Base-by-base conservation (phyloP, 306 rosid genomes). In the Rosa chinensis region DNA sequence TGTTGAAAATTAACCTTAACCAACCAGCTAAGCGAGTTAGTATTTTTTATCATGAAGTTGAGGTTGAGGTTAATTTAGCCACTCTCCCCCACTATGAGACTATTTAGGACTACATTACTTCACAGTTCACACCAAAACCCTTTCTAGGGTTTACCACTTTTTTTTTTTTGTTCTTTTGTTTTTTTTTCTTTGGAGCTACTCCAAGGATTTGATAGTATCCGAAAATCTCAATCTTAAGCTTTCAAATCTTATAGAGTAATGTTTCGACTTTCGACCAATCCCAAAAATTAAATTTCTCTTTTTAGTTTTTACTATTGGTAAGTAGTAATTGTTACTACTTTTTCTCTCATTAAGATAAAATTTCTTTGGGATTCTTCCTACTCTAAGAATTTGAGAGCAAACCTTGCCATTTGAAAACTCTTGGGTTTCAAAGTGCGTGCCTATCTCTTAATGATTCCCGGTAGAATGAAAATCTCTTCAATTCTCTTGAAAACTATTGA, bases 361-460 rank as follows among this genome's bases (percentile, higher is more conserved):
- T 63, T 72, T 49, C 44, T 21, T 58, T 21, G 37, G 45, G 79
- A 66, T 32, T 45, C 48, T 62, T 20, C 59, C 56, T 44, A 12
- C 21, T 7, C 77, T 39, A 55, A 10, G 13, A 43, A 61, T 5
- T 8, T 44, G 58, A 64, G 79, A 63, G 42, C 63, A 63, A 45
- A n/a, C 62, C 61, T 47, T 63, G 78, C 62, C 40, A 45, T 45
- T 13, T 47, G 49, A 53, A 49, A 76, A 76, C 72, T 63, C 79
- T 76, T 47, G 47, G n/a, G 63, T 76, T 76, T 76, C 39, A 76
- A 61, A 75, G 21, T 64, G 62, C 63, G 16, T 63, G 49, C 21
- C 63, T 69, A 76, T 76, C 79, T 20, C 70, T 44, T 75, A 75
- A 75, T 28, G 32, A 23, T 28, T 32, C 43, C 25, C 35, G n/a